Conservation (phyloP, 768 basidiomycete genomes). For the Hemileccinum rubropunctum region DNA sequence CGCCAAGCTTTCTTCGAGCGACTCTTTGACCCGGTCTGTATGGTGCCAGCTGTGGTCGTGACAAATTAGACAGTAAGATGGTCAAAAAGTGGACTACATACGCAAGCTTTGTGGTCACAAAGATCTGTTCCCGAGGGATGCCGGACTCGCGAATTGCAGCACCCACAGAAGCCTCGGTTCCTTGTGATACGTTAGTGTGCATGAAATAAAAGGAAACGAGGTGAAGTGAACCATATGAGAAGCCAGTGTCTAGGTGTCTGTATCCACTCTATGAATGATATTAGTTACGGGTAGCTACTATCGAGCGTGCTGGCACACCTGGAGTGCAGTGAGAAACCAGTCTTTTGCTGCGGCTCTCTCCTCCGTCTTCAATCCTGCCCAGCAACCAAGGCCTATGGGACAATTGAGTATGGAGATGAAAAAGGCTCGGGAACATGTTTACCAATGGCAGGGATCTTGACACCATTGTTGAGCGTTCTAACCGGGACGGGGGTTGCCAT, state of each 20-base stretch:
- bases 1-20: slow-evolving; percentile 41
- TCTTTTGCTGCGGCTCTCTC: background rate
- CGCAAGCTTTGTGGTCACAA: slow-evolving; percentile 50
- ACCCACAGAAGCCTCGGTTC: slow-evolving; percentile 47
- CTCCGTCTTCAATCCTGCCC: background rate
- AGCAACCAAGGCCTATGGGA: background rate
- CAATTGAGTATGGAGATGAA: background rate
- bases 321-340: background rate
- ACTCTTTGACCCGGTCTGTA: slow-evolving; percentile 36
- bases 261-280: slow-evolving; percentile 33
- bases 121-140: slow-evolving; percentile 45
- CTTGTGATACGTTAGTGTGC: background rate
- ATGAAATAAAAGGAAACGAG: background rate
- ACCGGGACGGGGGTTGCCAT: background rate
- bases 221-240: slow-evolving; percentile 4
- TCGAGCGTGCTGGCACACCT: background rate
- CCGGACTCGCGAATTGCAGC: slow-evolving; percentile 43
- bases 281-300: background rate
- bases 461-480: background rate
- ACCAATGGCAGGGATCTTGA: slow-evolving; percentile 5
- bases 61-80: background rate
- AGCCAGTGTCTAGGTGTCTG: slow-evolving; percentile 42
- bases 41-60: slow-evolving; percentile 15
- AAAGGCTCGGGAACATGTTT: background rate
- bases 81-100: slow-evolving; percentile 6